phyloP scores from a whole-genome alignment of 139 green algal species.

The Parachlorella kessleri region DNA sequence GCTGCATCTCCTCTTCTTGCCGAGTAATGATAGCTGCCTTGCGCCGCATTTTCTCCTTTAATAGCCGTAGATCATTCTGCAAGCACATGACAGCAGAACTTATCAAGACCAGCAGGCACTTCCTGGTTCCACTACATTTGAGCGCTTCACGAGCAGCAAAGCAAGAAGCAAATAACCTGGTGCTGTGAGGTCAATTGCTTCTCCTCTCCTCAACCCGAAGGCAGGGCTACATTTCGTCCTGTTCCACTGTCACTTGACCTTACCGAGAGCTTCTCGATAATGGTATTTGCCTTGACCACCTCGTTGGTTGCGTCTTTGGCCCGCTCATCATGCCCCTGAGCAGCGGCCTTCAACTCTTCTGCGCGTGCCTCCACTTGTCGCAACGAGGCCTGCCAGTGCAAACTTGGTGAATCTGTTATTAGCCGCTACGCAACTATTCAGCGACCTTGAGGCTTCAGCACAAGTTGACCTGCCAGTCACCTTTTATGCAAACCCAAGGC shows the following conservation, averaged over 20 bases:
- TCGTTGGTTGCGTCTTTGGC: slow-evolving; percentile 66
- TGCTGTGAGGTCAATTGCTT: not conserved
- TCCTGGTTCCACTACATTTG: too few relatives aligned
- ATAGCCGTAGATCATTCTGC: slow-evolving; percentile 66
- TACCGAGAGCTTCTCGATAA: slow-evolving; percentile 84
- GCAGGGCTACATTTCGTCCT: too few relatives aligned
- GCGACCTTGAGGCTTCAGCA: too few relatives aligned
- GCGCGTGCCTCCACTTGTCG: slow-evolving; percentile 60
- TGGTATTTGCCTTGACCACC: slow-evolving; percentile 75
- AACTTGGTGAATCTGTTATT: not conserved
- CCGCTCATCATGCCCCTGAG: slow-evolving; percentile 41
- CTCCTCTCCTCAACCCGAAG: too few relatives aligned
- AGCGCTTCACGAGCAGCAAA: slow-evolving; percentile 51
- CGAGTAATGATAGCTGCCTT: slow-evolving; percentile 74
- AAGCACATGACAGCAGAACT: too few relatives aligned
- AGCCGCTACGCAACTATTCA: too few relatives aligned
- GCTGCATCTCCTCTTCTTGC: slow-evolving; percentile 82
- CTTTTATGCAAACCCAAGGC: too few relatives aligned
- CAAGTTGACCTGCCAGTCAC: too few relatives aligned
- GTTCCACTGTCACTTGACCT: too few relatives aligned
- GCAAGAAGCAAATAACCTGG: slow-evolving; percentile 51
- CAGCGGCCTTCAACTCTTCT: slow-evolving; percentile 63
- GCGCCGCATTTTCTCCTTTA: slow-evolving; percentile 76
- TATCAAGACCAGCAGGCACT: too few relatives aligned
- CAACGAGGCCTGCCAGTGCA: not conserved